Evolutionary conservation across 805 yeast genomes (phyloP), one percentile per base, ranked within the genome.

Genomic region (Metschnikowia peoriensis): DNA sequence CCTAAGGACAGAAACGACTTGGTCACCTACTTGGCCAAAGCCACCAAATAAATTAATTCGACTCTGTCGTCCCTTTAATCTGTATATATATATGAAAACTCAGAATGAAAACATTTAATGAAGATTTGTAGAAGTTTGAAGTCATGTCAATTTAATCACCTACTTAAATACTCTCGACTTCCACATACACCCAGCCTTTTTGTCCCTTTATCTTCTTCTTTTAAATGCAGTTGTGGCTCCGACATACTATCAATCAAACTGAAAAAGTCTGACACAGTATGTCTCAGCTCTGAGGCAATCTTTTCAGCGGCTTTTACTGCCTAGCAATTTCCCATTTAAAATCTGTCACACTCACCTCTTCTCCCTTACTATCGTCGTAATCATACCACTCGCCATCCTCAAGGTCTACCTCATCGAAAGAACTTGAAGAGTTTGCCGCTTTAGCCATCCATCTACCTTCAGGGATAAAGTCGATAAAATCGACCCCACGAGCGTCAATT

Each of bases 1-100:
- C 86, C 91, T 62, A 93, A 91, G 87, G 99, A 94, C 83, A 90
- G 98, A 86, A 89, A 89, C 80, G 98, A 94, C 76, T 80, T 94
- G 75, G 78, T 93, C 69, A 84, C 98, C 67, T 93, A 90, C 88
- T 82, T 93, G 69, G 73, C 65, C 47, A 53, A 57, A 37, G 78
- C 79, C 55, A 73, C 78, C 65, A 70, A 70, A 61, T 71, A 73
- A 22, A 69, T 47, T 46, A 12, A 17, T 28, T 22, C n/a, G 44
- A 29, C 38, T 4, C 15, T 41, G 27, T 32, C 38, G 32, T 17
- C 43, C 46, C 38, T 39, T 47, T 37, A 45, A 50, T 54, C 53
- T 58, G 52, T 54, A 58, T 58, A 58, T 57, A 54, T 15, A 34
- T 11, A 35, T 38, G 4, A 41, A 47, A n/a, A 22, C 41, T 22